A percentile compares a stretch with the other conserved stretches of the same genome.
Evolutionary conservation across 2,329 filamentous ascomycete genomes (phyloP).

Genomic region (Epichloe gansuensis): DNA sequence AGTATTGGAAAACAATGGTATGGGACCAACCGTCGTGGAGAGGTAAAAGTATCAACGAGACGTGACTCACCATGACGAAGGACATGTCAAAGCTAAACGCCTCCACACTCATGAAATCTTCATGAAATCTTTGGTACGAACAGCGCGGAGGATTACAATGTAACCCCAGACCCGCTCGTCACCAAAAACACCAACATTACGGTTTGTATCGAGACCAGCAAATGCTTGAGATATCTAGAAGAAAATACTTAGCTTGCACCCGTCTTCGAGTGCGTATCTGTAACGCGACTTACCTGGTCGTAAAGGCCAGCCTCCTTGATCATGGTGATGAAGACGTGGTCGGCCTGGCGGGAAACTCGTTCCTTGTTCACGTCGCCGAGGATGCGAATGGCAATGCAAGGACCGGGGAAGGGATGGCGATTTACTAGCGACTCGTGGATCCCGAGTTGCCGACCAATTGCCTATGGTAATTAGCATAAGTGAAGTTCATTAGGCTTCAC

Average conservation of each 20-base stretch:
- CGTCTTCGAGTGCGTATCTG: too few relatives aligned
- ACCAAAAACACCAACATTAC: slow-evolving; percentile 11
- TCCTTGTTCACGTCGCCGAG: slow-evolving; percentile 74
- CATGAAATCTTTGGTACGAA: slow-evolving; percentile 27
- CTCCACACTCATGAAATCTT: slow-evolving; percentile 51
- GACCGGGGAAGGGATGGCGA: background rate
- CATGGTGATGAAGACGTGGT: slow-evolving; percentile 65
- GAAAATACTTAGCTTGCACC: too few relatives aligned
- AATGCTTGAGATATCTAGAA: slow-evolving; percentile 16
- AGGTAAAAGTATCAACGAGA: too few relatives aligned
- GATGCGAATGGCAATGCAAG: slow-evolving; percentile 59
- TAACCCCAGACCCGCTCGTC: slow-evolving; percentile 19
- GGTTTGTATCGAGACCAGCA: slow-evolving; percentile 14
- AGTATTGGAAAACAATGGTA: too few relatives aligned
- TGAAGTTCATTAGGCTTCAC: too few relatives aligned
- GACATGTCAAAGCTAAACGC: slow-evolving; percentile 54
- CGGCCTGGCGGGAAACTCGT: slow-evolving; percentile 63
- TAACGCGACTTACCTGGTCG: slow-evolving; percentile 30
- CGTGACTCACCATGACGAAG: slow-evolving; percentile 19
- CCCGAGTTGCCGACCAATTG: too few relatives aligned
- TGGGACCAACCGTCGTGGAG: too few relatives aligned
- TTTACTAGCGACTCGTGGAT: too few relatives aligned
- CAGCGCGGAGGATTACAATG: slow-evolving; percentile 14
- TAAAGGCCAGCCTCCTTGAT: slow-evolving; percentile 63
- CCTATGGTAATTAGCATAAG: too few relatives aligned